Conservation (phyloP, 1,139 yeast genomes). For the Hanseniaspora sp. region DNA sequence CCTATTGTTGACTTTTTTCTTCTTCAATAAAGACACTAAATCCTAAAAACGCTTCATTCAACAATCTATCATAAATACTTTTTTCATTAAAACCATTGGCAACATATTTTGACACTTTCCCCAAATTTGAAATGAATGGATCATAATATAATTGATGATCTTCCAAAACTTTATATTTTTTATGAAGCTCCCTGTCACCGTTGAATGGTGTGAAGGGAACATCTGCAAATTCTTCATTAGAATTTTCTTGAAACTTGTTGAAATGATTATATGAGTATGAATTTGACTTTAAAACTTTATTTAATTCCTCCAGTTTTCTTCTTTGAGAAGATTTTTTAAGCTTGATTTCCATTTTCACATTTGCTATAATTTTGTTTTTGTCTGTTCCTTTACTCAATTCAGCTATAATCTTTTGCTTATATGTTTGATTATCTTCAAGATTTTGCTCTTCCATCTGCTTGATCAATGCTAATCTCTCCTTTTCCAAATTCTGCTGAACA, state of each 20-base stretch:
- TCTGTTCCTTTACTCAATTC: constrained; percentile 46
- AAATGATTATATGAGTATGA: constrained; percentile 26
- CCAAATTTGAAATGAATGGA: constrained; percentile 50
- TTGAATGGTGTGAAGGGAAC: constrained; percentile 85
- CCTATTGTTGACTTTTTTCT: constrained; percentile 37
- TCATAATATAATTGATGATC: constrained; percentile 40
- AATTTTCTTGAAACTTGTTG: constrained; percentile 20
- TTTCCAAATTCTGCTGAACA: constrained; percentile 52
- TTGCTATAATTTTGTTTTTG: constrained; percentile 40
- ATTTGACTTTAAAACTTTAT: constrained; percentile 33
- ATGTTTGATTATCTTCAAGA: constrained; percentile 35
- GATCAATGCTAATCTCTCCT: constrained; percentile 36
- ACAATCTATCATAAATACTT: constrained; percentile 59
- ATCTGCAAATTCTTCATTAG: constrained; percentile 17
- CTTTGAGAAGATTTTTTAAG: constrained; percentile 56
- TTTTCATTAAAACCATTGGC: constrained; percentile 81
- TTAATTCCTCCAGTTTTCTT: constrained; percentile 54
- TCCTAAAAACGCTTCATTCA: constrained; percentile 84
- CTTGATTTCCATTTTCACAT: constrained; percentile 47
- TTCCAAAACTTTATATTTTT: constrained; percentile 36
- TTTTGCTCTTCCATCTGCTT: constrained; percentile 58
- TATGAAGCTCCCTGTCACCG: constrained; percentile 63
- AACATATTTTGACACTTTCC: constrained; percentile 53
- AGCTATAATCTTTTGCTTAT: constrained; percentile 60
- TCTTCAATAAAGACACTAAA: constrained; percentile 65